Evolutionary conservation across 1,284 basidiomycete species (phyloP).

Genomic region (Golubevia pallescens): DNA sequence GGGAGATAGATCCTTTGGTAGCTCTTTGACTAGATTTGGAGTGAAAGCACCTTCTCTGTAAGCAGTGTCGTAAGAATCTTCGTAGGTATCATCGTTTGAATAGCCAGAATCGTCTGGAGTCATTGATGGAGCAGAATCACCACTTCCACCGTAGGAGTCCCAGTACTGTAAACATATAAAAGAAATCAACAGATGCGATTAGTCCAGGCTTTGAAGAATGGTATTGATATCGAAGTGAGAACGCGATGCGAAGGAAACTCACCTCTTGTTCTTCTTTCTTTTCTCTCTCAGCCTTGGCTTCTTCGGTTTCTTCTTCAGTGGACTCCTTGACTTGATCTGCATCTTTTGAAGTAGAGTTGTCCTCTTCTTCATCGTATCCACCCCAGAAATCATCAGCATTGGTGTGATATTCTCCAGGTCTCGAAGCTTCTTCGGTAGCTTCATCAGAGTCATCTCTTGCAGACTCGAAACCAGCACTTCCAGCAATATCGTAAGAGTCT

Average conservation of each 20-base stretch:
- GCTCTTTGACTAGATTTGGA: neutral
- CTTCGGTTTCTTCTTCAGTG: neutral
- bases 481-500: neutral
- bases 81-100: neutral
- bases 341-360: neutral
- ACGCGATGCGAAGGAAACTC: no score
- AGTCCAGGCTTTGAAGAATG: no score
- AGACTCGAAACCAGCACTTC: neutral
- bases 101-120: neutral
- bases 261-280: neutral
- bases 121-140: neutral
- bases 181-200: no score
- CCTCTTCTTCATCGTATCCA: slow-evolving; percentile 6
- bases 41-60: neutral
- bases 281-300: neutral
- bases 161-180: neutral
- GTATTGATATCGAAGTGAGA: no score
- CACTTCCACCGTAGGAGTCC: neutral
- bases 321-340: slow-evolving; percentile 1
- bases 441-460: neutral
- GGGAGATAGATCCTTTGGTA: neutral
- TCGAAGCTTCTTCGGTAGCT: neutral
- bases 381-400: slow-evolving; percentile 15
- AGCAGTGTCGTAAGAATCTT: neutral
- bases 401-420: slow-evolving; percentile 9